These are phyloP conservation scores for Mortierella polycephala DNA, from an alignment of 371 early-diverging fungal genomes.

Conservation along the genomic window DNA sequence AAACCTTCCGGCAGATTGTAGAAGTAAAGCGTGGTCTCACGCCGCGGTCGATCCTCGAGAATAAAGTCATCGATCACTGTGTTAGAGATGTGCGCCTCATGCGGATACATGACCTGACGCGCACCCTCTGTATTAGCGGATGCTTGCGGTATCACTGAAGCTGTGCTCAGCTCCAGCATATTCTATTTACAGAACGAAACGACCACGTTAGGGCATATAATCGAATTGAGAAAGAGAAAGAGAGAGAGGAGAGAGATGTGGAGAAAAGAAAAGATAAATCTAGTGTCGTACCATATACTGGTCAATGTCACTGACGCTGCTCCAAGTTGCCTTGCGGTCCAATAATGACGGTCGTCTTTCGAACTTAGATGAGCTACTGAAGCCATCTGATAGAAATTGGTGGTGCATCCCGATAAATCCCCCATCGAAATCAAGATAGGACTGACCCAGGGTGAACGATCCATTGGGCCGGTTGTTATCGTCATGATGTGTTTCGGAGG, in stretches of 20 bases:
- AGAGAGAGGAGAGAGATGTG: too few relatives aligned
- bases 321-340: slow-evolving; percentile 4
- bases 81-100: slow-evolving; percentile 27
- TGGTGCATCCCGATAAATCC: slow-evolving; percentile 34
- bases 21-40: slow-evolving; percentile 28
- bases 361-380: not conserved
- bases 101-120: slow-evolving; percentile 1
- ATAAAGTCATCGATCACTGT: slow-evolving; percentile 38
- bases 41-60: slow-evolving; percentile 31
- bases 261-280: not conserved
- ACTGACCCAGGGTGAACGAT: slow-evolving; percentile 5
- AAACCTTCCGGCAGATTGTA: slow-evolving; percentile 27
- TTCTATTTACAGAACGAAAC: slow-evolving; percentile 3
- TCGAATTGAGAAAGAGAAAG: not conserved
- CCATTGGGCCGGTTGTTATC: not conserved
- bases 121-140: slow-evolving; percentile 16
- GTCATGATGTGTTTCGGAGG: too few relatives aligned
- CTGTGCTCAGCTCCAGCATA: slow-evolving; percentile 21
- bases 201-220: not conserved
- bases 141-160: slow-evolving; percentile 11
- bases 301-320: slow-evolving; percentile 33
- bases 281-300: slow-evolving; percentile 33
- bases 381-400: slow-evolving; percentile 13
- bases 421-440: slow-evolving; percentile 36
- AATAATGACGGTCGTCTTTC: slow-evolving; percentile 16